Base-by-base conservation (phyloP, 2,329 filamentous ascomycete genomes). In the Neobulgaria alba region DNA sequence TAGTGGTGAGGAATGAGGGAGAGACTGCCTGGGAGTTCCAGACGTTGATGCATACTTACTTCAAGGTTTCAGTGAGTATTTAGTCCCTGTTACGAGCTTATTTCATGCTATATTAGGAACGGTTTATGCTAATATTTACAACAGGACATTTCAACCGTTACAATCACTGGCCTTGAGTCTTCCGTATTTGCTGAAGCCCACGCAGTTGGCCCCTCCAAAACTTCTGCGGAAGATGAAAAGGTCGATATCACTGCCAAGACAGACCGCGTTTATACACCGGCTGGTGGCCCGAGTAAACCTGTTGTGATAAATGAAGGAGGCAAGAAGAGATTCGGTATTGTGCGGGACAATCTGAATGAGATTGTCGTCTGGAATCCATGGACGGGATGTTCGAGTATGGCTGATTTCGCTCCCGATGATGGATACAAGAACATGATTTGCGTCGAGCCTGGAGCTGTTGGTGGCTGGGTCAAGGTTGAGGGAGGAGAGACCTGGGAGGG, bases 321-420 rank as follows among this genome's bases (percentile, higher is more conserved):
- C 45, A 73, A 73, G 56, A 69, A 79, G 10, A 67, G 73, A 37
- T 88, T 84, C 67, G 78, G 79, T 45, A 72, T 96, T 41, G 76
- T 82, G 30, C 78, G 92, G 47, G 87, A 95, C 63, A 89, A 87
- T 51, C 72, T 98, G 51, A 75, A 76, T 47, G 86, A 96, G 52
- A 80, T 92, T 12, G 90, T 95, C 1, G 84, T 96, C 20, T 98
- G 92, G 92, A 98, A 98, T 65, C 92, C 92, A 2, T 95, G 90
- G 88, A 72, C 73, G 30, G 94, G 93, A 69, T 79, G 85, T 1
- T 76, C 79, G 54, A 73, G 73, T 4, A 94, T 95, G 67, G 79
- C 69, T 38, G 92, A 98, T 63, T 95, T 96, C 61, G 75, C 74
- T 43, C 92, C 92, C 36, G 84, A 93, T 58, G 84, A 89, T 39